Conservation (phyloP, 2,329 filamentous ascomycete genomes). For the Gyromitra esculenta region DNA sequence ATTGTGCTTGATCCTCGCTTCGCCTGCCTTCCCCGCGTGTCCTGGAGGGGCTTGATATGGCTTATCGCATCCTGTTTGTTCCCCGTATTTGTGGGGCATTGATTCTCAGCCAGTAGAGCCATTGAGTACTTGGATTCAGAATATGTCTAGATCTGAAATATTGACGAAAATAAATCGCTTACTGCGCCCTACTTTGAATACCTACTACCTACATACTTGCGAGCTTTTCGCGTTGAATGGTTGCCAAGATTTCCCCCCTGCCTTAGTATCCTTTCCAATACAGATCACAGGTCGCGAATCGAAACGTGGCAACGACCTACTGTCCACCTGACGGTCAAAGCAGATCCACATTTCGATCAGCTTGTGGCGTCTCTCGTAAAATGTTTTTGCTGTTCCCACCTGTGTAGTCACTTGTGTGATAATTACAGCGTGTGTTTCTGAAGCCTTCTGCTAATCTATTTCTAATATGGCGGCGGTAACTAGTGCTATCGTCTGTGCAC, state of each 20-base stretch:
- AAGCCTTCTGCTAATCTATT: slow-evolving; percentile 9
- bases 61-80: slow-evolving; percentile 32
- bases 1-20: slow-evolving; percentile 46
- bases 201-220: slow-evolving; percentile 3
- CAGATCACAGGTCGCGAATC: slow-evolving; percentile 3
- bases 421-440: slow-evolving; percentile 4
- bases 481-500: background rate
- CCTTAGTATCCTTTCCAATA: background rate
- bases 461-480: background rate
- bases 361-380: slow-evolving; percentile 12
- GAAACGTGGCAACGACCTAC: slow-evolving; percentile 2
- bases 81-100: background rate
- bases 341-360: slow-evolving; percentile 2
- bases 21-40: slow-evolving; percentile 23
- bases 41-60: slow-evolving; percentile 15
- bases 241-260: slow-evolving; percentile 23
- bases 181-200: background rate
- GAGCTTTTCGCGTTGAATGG: slow-evolving; percentile 42
- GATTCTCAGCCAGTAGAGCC: too few species aligned
- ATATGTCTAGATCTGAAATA: slow-evolving; percentile 15
- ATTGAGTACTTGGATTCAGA: background rate
- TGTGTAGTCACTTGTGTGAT: slow-evolving; percentile 26
- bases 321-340: slow-evolving; percentile 35
- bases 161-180: background rate
- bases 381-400: slow-evolving; percentile 5